A percentile compares a stretch with the other conserved stretches of the same genome.
Conservation (phyloP, 352 stramenopile species). For the Pythium rhizo-oryzae region DNA sequence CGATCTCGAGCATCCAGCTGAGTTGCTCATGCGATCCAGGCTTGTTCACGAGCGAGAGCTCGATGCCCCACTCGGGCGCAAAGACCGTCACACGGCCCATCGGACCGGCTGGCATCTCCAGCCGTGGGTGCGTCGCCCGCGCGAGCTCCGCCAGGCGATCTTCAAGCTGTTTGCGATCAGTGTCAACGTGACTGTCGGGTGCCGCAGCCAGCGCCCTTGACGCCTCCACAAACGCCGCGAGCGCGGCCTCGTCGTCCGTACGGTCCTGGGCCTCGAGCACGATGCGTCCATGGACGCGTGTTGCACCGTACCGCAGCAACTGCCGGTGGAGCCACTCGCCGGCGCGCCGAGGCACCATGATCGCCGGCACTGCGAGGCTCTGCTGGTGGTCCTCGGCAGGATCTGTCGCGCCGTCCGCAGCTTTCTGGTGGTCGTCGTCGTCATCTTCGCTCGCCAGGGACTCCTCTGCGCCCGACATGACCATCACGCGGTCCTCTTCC, state of each 20-base stretch:
- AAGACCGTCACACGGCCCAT: constrained; percentile 49
- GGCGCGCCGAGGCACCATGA: constrained; percentile 68
- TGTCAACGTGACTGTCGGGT: constrained; percentile 4
- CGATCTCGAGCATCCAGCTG: constrained; percentile 55
- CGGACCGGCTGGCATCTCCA: constrained; percentile 35
- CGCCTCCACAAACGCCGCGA: constrained; percentile 7
- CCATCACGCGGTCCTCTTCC: constrained; percentile 66
- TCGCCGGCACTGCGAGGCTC: constrained; percentile 43
- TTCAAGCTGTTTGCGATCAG: background rate
- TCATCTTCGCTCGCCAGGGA: constrained; percentile 2
- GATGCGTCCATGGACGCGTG: constrained; percentile 35
- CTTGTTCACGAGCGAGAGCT: constrained; percentile 34
- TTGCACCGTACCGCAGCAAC: constrained; percentile 1
- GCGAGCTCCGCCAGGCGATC: background rate
- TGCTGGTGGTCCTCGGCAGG: constrained; percentile 10
- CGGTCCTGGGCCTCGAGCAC: constrained; percentile 45
- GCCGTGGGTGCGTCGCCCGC: constrained; percentile 38
- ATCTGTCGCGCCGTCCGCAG: background rate
- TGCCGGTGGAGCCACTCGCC: constrained; percentile 56
- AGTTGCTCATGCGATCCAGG: constrained; percentile 26
- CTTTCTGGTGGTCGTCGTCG: constrained; percentile 15
- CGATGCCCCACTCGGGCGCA: constrained; percentile 60
- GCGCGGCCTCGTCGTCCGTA: constrained; percentile 4
- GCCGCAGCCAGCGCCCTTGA: constrained; percentile 8
- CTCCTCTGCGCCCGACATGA: constrained; percentile 63